Evolutionary conservation across 2,329 filamentous ascomycete species (phyloP), one percentile per base, ranked within the genome.

Genomic region (Fusarium continuum): DNA sequence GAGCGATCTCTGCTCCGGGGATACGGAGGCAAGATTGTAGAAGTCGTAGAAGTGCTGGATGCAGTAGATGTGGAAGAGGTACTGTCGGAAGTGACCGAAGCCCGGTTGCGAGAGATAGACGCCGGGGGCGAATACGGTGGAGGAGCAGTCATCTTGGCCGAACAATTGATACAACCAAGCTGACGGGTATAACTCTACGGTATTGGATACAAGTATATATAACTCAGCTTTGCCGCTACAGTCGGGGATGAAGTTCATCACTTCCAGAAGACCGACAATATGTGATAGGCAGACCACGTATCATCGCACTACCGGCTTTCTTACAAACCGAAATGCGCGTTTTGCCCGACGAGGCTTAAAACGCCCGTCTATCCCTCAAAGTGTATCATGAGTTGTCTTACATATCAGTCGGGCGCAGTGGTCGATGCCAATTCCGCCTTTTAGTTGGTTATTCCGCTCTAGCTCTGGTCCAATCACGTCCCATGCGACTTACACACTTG

Each of bases 11-110:
- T 36, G n/a, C 41, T 44, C 5, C 8, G 20, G 5, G 57, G 36
- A 9, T 61, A 61, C 6, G 57, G 55, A 8, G 57, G 57, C 13
- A 61, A 38, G 19, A 31, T 17, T 4, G 57, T 61, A 6, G n/a
- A 44, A 0, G 48, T 13, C 8, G 56, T 36, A 8, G 56, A 56
- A 19, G 35, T 19, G 14, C 47, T 60, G 2, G 41, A 54, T 10
- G 47, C 13, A 13, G 53, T 55, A 7, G 53, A 52, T 4, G 50
- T 49, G 2, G 53, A 56, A 8, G 57, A 49, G 4, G 43, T 22
- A 13, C 38, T 45, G 8, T 44, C 43, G 6, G n/a, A 5, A 4
- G 31, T 28, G 34, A 53, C 20, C 6, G 47, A 34, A 23, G 47
- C 25, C 9, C 26, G 6, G 17, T 22, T 35, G 16, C 50, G 41